Base-by-base conservation (phyloP, 148 eudicot genomes). In the Cornus florida region DNA sequence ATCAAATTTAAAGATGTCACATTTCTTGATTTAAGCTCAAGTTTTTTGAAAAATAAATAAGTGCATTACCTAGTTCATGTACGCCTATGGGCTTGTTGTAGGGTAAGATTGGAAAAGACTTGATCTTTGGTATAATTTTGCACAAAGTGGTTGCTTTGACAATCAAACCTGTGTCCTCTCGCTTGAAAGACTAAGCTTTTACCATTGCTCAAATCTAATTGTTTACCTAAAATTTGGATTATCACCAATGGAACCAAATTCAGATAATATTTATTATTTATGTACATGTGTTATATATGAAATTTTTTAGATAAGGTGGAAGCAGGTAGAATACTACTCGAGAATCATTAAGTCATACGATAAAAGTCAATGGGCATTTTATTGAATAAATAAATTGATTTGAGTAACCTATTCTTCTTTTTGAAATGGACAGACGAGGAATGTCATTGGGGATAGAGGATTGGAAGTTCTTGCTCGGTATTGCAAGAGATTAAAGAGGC, bases 401-500 rank as follows among this genome's bases (percentile, higher is more conserved):
- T 16, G 4, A 7, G 59, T 62, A n/a, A 19, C 24, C 2, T 62
- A 19, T 14, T 17, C 66, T 62, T 32, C 31, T 32, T 62, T 59
- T 32, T 20, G 46, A 19, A 77, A 32, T 80, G 7, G 66, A 82
- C 90, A 96, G 99, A 87, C 95, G 50, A 92, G 94, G 78, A 89
- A 92, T 83, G 97, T 88, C 12, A 87, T 97, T 70, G 92, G 99
- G 72, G 99, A 97, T 76, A 81, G 89, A 80, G 99, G 98, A 39
- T 79, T 97, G 79, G 98, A 91, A 83, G 82, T 87, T 72, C 89
- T 97, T 32, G 89, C 94, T 28, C 74, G 71, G 3, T 82, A 74
- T 48, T 97, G 99, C 82, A 97, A 90, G 86, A 87, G 66, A 71
- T 67, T 97, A 71, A 90, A 82, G 82, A 83, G 97, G 53, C 95